phyloP scores from a whole-genome alignment of 805 yeast genomes.

The Ogataea glucozyma region DNA sequence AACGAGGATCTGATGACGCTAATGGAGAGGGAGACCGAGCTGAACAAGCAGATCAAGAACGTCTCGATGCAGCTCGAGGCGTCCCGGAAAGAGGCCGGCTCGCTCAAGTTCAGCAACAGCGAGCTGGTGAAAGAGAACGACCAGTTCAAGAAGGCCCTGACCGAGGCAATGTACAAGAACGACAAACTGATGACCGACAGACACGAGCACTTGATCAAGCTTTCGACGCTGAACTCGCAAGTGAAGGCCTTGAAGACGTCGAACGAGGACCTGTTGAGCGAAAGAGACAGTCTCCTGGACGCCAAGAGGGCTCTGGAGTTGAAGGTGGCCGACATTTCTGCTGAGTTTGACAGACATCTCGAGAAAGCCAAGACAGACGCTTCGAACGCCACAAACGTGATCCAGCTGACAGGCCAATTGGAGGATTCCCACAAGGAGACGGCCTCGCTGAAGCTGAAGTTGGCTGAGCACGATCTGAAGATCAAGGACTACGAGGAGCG shows the following conservation, averaged over 20 bases:
- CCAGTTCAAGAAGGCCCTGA: conserved; percentile 42
- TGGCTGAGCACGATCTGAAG: conserved; percentile 25
- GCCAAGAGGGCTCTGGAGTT: conserved; percentile 50
- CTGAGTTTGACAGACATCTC: conserved; percentile 41
- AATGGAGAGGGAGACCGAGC: conserved; percentile 63
- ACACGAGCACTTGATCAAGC: conserved; percentile 46
- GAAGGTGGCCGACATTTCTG: conserved; percentile 42
- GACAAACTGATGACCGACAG: conserved; percentile 43
- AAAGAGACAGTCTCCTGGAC: conserved; percentile 59
- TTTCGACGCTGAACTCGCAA: conserved; percentile 51
- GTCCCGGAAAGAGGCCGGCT: conserved; percentile 44
- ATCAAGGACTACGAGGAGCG: conserved; percentile 28
- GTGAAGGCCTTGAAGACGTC: conserved; percentile 56
- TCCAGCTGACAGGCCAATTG: conserved; percentile 37
- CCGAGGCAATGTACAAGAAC: conserved; percentile 44
- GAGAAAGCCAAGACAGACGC: conserved; percentile 35
- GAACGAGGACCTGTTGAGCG: conserved; percentile 59
- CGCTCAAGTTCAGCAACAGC: conserved; percentile 39
- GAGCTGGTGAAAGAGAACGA: conserved; percentile 45
- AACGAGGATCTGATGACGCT: conserved; percentile 54
- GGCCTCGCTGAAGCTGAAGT: conserved; percentile 32
- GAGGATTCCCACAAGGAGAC: conserved; percentile 36
- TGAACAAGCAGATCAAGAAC: conserved; percentile 63
- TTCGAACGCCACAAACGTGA: conserved; percentile 30
- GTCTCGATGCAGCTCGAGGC: conserved; percentile 61